phyloP scores from a whole-genome alignment of 2,329 filamentous ascomycete species.

The Dendrostoma leiphaemia region DNA sequence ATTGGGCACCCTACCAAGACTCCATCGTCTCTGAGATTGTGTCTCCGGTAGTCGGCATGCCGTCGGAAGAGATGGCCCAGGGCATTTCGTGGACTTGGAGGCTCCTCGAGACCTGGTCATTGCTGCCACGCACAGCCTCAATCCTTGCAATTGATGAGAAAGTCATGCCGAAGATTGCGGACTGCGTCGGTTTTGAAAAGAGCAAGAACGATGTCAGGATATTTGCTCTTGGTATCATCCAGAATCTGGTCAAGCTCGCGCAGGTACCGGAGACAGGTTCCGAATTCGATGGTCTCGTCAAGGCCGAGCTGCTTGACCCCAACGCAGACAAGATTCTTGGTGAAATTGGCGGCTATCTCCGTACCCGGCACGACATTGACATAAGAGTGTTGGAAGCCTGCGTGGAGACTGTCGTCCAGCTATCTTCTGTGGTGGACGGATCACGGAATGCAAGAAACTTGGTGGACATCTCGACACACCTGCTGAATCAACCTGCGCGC shows the following conservation, averaged over 20 bases:
- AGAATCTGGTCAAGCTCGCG: slow-evolving; percentile 63
- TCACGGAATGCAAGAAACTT: slow-evolving; percentile 71
- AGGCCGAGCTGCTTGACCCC: slow-evolving; percentile 53
- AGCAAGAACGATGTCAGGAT: slow-evolving; percentile 73
- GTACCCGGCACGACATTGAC: slow-evolving; percentile 54
- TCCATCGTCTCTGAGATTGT: slow-evolving; percentile 74
- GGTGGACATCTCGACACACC: slow-evolving; percentile 74
- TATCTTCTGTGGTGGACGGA: slow-evolving; percentile 68
- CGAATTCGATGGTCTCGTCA: slow-evolving; percentile 56
- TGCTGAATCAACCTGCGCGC: slow-evolving; percentile 81
- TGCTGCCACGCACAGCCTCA: slow-evolving; percentile 60
- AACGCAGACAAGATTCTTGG: slow-evolving; percentile 61
- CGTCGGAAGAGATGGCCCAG: slow-evolving; percentile 84
- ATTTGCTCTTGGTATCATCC: slow-evolving; percentile 75
- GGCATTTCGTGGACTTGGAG: slow-evolving; percentile 80
- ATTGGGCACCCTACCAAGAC: slow-evolving; percentile 71
- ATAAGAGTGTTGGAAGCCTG: slow-evolving; percentile 77
- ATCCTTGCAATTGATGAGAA: slow-evolving; percentile 64
- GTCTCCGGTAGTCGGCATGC: slow-evolving; percentile 71
- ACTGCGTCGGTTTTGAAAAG: slow-evolving; percentile 68
- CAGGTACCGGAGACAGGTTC: slow-evolving; percentile 52
- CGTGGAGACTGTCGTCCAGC: slow-evolving; percentile 74
- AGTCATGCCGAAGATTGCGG: slow-evolving; percentile 69
- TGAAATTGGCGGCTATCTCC: slow-evolving; percentile 66
- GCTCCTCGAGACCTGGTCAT: slow-evolving; percentile 79